Percentiles rank a stretch among this genome's conserved stretches.
These are phyloP conservation scores for Aspergillus nomiae DNA, from an alignment of 2,329 filamentous ascomycete species.

Conservation along the genomic window DNA sequence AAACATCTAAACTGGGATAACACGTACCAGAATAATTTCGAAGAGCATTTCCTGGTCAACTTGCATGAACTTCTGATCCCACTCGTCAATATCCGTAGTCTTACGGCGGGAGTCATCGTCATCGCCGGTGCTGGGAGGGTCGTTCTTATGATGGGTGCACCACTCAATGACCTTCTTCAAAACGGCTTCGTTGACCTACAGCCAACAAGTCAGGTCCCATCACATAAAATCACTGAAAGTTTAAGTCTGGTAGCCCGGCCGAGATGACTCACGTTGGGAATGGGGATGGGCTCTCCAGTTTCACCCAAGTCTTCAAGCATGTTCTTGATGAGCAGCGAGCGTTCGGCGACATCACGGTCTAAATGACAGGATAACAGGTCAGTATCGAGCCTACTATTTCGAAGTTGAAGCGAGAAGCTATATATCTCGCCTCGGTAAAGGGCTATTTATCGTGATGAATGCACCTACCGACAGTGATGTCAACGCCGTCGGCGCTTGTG, in stretches of 20 bases:
- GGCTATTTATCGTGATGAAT: background rate
- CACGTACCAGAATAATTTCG: slow-evolving; percentile 89
- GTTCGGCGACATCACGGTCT: slow-evolving; percentile 85
- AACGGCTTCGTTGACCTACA: slow-evolving; percentile 84
- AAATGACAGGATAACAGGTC: slow-evolving; percentile 36
- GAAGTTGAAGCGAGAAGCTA: background rate
- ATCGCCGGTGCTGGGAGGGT: slow-evolving; percentile 78
- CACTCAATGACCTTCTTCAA: slow-evolving; percentile 96
- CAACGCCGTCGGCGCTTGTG: slow-evolving; percentile 30
- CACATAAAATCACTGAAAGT: background rate
- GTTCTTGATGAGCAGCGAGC: slow-evolving; percentile 96
- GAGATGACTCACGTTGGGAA: slow-evolving; percentile 59
- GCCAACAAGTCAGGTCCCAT: slow-evolving; percentile 3
- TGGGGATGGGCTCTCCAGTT: slow-evolving; percentile 62
- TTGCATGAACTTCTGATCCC: slow-evolving; percentile 99
- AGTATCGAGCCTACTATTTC: background rate
- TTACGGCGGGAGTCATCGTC: slow-evolving; percentile 95
- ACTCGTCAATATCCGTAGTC: slow-evolving; percentile 98
- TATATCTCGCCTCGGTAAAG: background rate
- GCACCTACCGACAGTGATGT: slow-evolving; percentile 54
- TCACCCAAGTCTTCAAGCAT: slow-evolving; percentile 92
- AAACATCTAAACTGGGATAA: background rate
- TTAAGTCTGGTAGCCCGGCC: background rate
- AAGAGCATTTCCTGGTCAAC: slow-evolving; percentile 99
- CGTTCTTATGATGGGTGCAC: slow-evolving; percentile 92